These are phyloP conservation scores for Coniosporium apollinis DNA, from an alignment of 495 filamentous ascomycete species.

Conservation along the genomic window DNA sequence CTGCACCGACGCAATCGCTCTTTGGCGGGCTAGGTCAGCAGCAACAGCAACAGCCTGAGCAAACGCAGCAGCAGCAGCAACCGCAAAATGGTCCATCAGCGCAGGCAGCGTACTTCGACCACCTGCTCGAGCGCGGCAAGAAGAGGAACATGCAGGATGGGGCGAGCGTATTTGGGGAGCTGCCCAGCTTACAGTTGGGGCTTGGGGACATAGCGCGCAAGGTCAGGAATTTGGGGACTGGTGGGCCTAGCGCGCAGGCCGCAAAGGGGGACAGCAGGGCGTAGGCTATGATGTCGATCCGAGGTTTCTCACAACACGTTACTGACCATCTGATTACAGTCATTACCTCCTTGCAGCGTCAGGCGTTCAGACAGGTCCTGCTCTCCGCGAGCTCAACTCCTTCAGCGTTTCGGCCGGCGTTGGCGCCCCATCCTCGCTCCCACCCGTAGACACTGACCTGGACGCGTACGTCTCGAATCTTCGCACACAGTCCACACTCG, in stretches of 20 bases:
- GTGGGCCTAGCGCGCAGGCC: slow-evolving; percentile 28
- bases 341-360: slow-evolving; percentile 82
- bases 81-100: slow-evolving; percentile 1
- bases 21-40: no score
- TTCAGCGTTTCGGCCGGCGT: slow-evolving; percentile 35
- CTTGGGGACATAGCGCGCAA: slow-evolving; percentile 74
- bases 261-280: slow-evolving; percentile 41
- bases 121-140: slow-evolving; percentile 60
- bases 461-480: slow-evolving; percentile 67
- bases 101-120: slow-evolving; percentile 63
- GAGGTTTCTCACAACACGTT: no score
- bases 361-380: slow-evolving; percentile 62
- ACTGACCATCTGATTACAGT: no score
- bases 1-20: no score
- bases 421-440: slow-evolving; percentile 26
- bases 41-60: no score
- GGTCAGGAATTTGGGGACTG: slow-evolving; percentile 55
- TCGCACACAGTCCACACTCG: slow-evolving; percentile 77
- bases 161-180: slow-evolving; percentile 34
- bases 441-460: slow-evolving; percentile 49
- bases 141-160: slow-evolving; percentile 35
- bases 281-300: no score
- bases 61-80: slow-evolving; percentile 10
- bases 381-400: slow-evolving; percentile 58
- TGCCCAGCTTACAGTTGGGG: slow-evolving; percentile 62